Percentiles rank a stretch among this genome's conserved stretches.
Conservation (phyloP, 495 filamentous ascomycete species). For the Penicillium fimorum region DNA sequence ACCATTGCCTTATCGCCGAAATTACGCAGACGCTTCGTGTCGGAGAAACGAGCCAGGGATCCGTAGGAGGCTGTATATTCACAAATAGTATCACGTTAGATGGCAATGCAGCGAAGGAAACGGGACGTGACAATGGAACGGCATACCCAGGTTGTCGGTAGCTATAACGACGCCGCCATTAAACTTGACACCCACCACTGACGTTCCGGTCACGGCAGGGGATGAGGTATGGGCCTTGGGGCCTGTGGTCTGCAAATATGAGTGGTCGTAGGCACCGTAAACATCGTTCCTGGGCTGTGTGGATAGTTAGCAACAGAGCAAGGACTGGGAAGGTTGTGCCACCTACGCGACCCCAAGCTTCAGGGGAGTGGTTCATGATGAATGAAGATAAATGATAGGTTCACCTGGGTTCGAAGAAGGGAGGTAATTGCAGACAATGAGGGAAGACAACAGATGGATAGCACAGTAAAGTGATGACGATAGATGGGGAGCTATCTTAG, state of each 20-base stretch:
- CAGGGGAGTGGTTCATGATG: slow-evolving; percentile 90
- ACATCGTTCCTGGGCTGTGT: slow-evolving; percentile 87
- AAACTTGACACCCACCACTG: slow-evolving; percentile 90
- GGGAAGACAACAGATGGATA: slow-evolving; percentile 12
- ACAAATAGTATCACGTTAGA: slow-evolving; percentile 4
- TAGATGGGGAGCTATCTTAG: slow-evolving; percentile 26
- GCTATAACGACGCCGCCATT: slow-evolving; percentile 95
- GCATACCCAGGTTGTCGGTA: slow-evolving; percentile 88
- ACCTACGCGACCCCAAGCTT: slow-evolving; percentile 94
- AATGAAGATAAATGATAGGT: not conserved
- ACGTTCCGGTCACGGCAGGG: slow-evolving; percentile 93
- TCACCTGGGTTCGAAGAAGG: not conserved
- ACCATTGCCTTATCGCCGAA: slow-evolving; percentile 74
- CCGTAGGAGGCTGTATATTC: slow-evolving; percentile 80
- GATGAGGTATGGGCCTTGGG: slow-evolving; percentile 85
- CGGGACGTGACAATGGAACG: not conserved
- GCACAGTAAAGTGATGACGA: slow-evolving; percentile 28
- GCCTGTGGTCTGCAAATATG: slow-evolving; percentile 68
- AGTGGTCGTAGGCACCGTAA: slow-evolving; percentile 87
- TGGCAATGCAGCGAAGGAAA: not conserved
- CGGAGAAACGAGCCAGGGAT: slow-evolving; percentile 92
- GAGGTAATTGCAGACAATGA: slow-evolving; percentile 5
- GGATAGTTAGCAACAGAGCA: slow-evolving; percentile 29
- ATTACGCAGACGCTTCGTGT: slow-evolving; percentile 82
- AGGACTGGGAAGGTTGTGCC: slow-evolving; percentile 22